Base-by-base conservation (phyloP, 2,329 filamentous ascomycete genomes). In the Colletotrichum liriopes region DNA sequence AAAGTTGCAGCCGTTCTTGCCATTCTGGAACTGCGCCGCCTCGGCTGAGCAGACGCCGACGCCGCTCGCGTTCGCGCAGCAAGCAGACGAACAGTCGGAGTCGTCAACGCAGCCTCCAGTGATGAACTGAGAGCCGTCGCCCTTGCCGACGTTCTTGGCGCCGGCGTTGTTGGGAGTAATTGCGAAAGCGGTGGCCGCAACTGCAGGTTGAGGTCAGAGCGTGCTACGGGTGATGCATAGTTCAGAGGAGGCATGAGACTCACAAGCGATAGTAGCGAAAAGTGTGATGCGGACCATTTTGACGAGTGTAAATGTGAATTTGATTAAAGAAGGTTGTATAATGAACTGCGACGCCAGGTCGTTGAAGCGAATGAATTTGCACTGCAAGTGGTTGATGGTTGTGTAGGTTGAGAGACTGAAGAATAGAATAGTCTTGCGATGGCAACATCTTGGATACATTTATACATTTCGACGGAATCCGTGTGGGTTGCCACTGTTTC, bases 1-100 rank as follows among this genome's bases (percentile, higher is more conserved):
- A 58, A 82, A 82, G 14, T 77, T 78, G 49, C 81, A 82, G 14
- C 81, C 80, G 26, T 76, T 76, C 76, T 81, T 81, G 67, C 79
- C 80, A 26, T 77, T 74, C 58, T 77, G 74, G 56, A 77, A 77
- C 61, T 76, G 73, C 9, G 78, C 78, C 8, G 76, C 78, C 62
- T 77, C 62, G 12, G 73, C 79, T 12, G 79, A 79, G 77, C 80
- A 78, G 52, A 80, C 76, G 43, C 77, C 79, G 8, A 62, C 65
- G 35, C 74, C 77, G 51, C 71, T 75, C 29, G 75, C 74, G 59
- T 76, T 65, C 41, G 79, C 79, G 37, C 79, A 81, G 76, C 79
- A 81, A 7, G 59, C 64, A 5, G 74, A 75, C 5, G 75, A 74
- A 66, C 79, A 81, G 66, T 81, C 79, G 18, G 71, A 67, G 56